Base-by-base conservation (phyloP, 305 asterid genomes). In the Fraxinus angustifolia region DNA sequence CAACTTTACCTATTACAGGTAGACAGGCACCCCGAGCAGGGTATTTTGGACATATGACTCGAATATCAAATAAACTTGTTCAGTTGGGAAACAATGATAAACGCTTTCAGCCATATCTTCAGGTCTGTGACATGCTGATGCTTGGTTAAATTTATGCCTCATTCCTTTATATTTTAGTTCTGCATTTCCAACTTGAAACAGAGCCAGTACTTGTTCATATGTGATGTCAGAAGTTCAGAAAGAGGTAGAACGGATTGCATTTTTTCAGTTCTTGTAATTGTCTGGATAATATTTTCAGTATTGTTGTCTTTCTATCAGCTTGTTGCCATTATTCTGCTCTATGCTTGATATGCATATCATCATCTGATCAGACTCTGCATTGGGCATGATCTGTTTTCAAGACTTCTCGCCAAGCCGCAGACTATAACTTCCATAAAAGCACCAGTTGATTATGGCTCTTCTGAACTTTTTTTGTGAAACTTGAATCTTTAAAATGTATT, bases 41-140 rank as follows among this genome's bases (percentile, higher is more conserved):
- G 82, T 92, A 93, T 82, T 83, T 94, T 78, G 98, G 98, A 68
- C 98, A 94, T 90, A 77, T 93, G 82, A 94, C 98, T 23, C 92
- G 98, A 77, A 91, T 94, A 83, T 90, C 97, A 76, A 92, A 94
- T 88, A 94, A 92, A 85, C 86, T 94, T 81, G 75, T 89, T 80
- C 98, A 95, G 88, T 78, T 87, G 87, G 98, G 91, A 78, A 90
- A 85, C 86, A 85, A 62, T 82, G 92, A 90, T 78, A 81, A 70
- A 45, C 82, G 80, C 82, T 80, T 95, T 74, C 95, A 88, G 85
- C 85, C 88, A 28, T 92, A 86, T 87, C 90, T 92, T 81, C 90
- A 93, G 98, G 98, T 93, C 77, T 42, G 89, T 48, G 8, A 77
- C 60, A 40, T 40, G 62, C 68, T 71, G 75, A 67, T 36, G 12